These are phyloP conservation scores for Pleurotus citrinopileatus DNA, from an alignment of 768 basidiomycete species.

Conservation along the genomic window DNA sequence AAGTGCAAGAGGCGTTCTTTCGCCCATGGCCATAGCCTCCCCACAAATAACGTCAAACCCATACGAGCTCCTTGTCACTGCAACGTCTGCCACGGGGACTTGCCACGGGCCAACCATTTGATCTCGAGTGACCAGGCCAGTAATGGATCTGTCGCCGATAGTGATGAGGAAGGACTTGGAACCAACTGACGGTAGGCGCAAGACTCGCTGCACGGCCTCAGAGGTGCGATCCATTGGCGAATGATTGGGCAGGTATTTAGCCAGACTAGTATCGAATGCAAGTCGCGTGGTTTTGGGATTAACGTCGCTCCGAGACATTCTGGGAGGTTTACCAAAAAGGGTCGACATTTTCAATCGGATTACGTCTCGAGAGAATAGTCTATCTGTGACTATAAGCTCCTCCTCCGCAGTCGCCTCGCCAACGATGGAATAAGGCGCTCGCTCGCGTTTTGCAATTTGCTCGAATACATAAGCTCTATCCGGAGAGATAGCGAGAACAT, in stretches of 20 bases:
- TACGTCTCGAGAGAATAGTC: slow-evolving; percentile 72
- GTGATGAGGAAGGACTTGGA: slow-evolving; percentile 99
- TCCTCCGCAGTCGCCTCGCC: slow-evolving; percentile 82
- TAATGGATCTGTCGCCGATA: slow-evolving; percentile 93
- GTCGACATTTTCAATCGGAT: slow-evolving; percentile 92
- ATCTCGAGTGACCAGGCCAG: slow-evolving; percentile 91
- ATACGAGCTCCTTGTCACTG: slow-evolving; percentile 92
- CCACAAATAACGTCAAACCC: slow-evolving; percentile 83
- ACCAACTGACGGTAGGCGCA: slow-evolving; percentile 88
- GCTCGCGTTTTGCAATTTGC: slow-evolving; percentile 77
- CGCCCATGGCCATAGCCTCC: slow-evolving; percentile 99
- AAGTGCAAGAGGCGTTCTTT: slow-evolving; percentile 90
- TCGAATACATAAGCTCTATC: slow-evolving; percentile 64
- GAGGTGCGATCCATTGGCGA: slow-evolving; percentile 49
- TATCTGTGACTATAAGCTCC: slow-evolving; percentile 86
- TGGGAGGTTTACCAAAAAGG: slow-evolving; percentile 94
- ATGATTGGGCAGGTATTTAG: slow-evolving; percentile 45
- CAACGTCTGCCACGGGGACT: slow-evolving; percentile 95
- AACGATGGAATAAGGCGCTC: slow-evolving; percentile 92
- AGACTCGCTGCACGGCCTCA: slow-evolving; percentile 73
- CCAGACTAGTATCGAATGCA: slow-evolving; percentile 71
- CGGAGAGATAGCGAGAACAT: slow-evolving; percentile 86
- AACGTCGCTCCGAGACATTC: slow-evolving; percentile 75
- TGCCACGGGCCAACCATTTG: slow-evolving; percentile 99
- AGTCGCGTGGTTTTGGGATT: slow-evolving; percentile 38